Evolutionary conservation across 1,139 yeast genomes (phyloP).

Genomic region (Martiniozyma asiatica): DNA sequence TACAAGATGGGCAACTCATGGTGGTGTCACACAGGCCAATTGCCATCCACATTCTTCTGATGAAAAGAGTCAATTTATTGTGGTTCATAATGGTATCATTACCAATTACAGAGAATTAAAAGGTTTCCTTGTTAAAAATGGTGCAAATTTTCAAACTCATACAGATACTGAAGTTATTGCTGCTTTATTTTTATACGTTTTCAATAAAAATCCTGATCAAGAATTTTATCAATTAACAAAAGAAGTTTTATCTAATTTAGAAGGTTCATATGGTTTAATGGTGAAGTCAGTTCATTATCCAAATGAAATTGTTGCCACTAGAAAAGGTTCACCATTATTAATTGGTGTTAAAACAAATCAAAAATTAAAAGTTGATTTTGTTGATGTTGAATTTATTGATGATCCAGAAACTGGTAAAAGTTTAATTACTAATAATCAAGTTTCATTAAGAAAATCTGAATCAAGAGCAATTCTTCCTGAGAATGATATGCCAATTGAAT

Average conservation of each 20-base stretch:
- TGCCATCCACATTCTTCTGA: slow-evolving; percentile 97
- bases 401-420: slow-evolving; percentile 18
- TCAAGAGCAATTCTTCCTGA: slow-evolving; percentile 24
- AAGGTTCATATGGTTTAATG: slow-evolving; percentile 94
- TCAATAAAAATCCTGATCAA: slow-evolving; percentile 54
- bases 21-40: slow-evolving; percentile 74
- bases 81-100: slow-evolving; percentile 97
- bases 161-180: slow-evolving; percentile 99
- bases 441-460: slow-evolving; percentile 20
- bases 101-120: slow-evolving; percentile 89
- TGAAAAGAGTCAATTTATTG: slow-evolving; percentile 66
- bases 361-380: slow-evolving; percentile 93
- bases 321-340: slow-evolving; percentile 95
- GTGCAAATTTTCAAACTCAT: slow-evolving; percentile 76
- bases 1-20: slow-evolving; percentile 99
- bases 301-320: slow-evolving; percentile 90
- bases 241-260: slow-evolving; percentile 83
- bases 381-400: slow-evolving; percentile 94
- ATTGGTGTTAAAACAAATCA: slow-evolving; percentile 95
- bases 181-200: slow-evolving; percentile 81
- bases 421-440: slow-evolving; percentile 9
- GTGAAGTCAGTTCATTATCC: slow-evolving; percentile 90
- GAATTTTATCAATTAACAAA: slow-evolving; percentile 91
- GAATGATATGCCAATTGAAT: slow-evolving; percentile 61
- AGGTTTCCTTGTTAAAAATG: slow-evolving; percentile 68